Evolutionary conservation across 305 asterid genomes (phyloP), one percentile per base, ranked within the genome.

Genomic region (Ilex paraguariensis): DNA sequence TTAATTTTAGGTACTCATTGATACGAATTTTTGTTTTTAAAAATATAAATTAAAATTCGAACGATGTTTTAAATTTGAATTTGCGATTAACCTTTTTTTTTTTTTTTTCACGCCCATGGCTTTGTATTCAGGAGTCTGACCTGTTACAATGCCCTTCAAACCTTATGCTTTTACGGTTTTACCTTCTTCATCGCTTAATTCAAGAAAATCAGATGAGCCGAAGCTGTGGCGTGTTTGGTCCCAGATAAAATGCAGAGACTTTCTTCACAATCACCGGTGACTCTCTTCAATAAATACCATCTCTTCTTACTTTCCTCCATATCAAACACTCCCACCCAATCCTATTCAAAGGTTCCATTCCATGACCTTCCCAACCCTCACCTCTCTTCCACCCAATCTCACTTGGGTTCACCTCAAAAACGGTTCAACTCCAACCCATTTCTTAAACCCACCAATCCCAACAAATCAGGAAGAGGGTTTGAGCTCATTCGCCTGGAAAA

Each of bases 401-500:
- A 56, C 68, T 53, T 50, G 57, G 76, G 50, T 53, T 73, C 79
- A 50, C 58, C 73, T 33, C 61, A 59, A 57, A 72, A 14, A 65
- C 70, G 70, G 10, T 61, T 65, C 32, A 67, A 58, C 16, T 62
- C 48, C 31, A 40, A 42, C 31, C 67, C 56, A 52, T 52, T 45
- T 49, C 50, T 45, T 3, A 16, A 42, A 44, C 66, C 61, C 15
- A 51, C 46, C 54, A 53, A 57, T 33, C 33, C 59, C 52, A 45
- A 59, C 56, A 57, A 71, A 71, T 57, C 72, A 13, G 61, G 74
- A 64, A 70, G 64, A 56, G 83, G 73, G 62, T 13, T 54, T 52
- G 88, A 68, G 49, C 81, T 85, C 49, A 75, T 86, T 54, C 77
- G 57, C 76, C 77, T 86, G 36, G 69, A 63, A 68, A 72, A 59